A percentile compares a stretch with the other conserved stretches of the same genome.
Evolutionary conservation across 192 early-diverging fungal genomes (phyloP).

Genomic region (Podila clonocystis): DNA sequence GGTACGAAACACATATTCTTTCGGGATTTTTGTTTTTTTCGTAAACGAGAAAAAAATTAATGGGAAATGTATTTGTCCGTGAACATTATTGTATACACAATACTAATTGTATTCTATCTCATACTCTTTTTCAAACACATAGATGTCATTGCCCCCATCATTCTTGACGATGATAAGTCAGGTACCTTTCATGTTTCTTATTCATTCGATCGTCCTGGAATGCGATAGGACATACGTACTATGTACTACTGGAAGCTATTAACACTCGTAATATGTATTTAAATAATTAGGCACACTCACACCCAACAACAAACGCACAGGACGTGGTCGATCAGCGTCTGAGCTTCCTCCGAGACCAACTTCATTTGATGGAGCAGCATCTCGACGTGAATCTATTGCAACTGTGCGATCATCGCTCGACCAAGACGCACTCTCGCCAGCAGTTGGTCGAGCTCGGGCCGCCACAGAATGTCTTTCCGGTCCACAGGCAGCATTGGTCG

Average conservation of each 20-base stretch:
- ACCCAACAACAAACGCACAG: conserved; percentile 18
- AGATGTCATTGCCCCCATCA: conserved; percentile 44
- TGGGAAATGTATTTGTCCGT: too few species aligned
- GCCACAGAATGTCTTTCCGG: conserved; percentile 7
- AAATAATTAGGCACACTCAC: conserved; percentile 14
- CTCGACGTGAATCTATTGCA: not conserved
- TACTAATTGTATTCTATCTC: not conserved
- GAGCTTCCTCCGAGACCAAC: conserved; percentile 43
- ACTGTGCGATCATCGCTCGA: conserved; percentile 30
- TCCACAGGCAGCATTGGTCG: not conserved
- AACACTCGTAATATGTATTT: not conserved
- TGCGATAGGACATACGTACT: too few species aligned
- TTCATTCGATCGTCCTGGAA: not conserved
- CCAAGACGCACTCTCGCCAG: conserved; percentile 8
- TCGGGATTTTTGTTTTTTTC: not conserved
- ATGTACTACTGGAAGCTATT: not conserved
- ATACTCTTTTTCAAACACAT: not conserved
- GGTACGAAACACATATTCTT: conserved; percentile 7
- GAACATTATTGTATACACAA: too few species aligned
- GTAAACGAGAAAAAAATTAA: too few species aligned
- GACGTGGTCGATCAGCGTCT: conserved; percentile 38
- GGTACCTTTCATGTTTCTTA: conserved; percentile 4
- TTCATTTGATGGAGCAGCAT: conserved; percentile 19
- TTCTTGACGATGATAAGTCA: conserved; percentile 26
- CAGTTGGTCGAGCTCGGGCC: conserved; percentile 1